Base-by-base conservation (phyloP, 306 rosid species). In the Quercus mongolica region DNA sequence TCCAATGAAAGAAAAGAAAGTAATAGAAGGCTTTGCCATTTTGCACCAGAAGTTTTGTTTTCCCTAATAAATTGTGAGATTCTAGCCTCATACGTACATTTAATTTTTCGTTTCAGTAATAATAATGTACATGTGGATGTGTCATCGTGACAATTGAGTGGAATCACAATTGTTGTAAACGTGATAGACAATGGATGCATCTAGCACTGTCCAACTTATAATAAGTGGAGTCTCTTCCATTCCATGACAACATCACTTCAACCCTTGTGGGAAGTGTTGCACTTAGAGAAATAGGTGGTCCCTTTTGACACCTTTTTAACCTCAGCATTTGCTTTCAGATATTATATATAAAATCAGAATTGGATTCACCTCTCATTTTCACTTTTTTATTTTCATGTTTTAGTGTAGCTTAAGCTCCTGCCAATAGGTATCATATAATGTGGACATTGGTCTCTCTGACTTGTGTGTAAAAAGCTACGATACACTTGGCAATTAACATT, bases 281-380 rank as follows among this genome's bases (percentile, higher is more conserved):
- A 75, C 75, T 69, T 49, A 12, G 61, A 33, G 46, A 41, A 41
- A 41, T 8, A 25, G 41, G 88, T 83, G 89, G 92, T 88, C 92
- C 90, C 86, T 76, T 76, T 21, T 14, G n/a, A 21, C 26, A 74
- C 77, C 80, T 80, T 79, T 80, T 30, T 31, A 25, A 70, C 64
- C 74, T 8, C 9, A 59, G 31, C 76, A 41, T 76, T 80, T 20
- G 26, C 51, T 69, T 85, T 54, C 68, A 31, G 82, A 76, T 41
- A 41, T 75, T 76, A 59, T 18, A 55, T 56, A 76, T 8, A 41
- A 76, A 77, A 26, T 72, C 68, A 74, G 91, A 86, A 88, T 81
- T 79, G 69, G 96, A 91, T 91, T 83, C 90, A 84, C 87, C 71
- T 77, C 82, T 85, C 81, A 11, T 65, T 86, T 74, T 82, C 80